Evolutionary conservation across 2,329 filamentous ascomycete species (phyloP), one percentile per base, ranked within the genome.

Genomic region (Dothideomycetidae sp.): DNA sequence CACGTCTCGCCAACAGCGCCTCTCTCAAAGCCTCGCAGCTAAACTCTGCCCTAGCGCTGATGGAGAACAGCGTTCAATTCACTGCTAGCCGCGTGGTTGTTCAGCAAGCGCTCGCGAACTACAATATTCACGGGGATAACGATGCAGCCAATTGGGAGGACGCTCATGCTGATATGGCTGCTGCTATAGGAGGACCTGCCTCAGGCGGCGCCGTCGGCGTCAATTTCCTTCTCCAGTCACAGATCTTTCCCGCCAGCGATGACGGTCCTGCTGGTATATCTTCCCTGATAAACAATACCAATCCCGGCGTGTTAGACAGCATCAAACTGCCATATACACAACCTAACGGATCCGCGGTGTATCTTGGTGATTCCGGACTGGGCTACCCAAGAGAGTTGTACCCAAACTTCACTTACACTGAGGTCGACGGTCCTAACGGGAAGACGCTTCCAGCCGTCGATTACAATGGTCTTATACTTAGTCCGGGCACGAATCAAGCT

Each of bases 21-120:
- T 85, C 81, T 2, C 74, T 93, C 53, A 93, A 93, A 57, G 79
- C 85, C 13, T 76, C 81, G 18, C 79, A 88, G 53, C 70, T 94
- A 44, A 67, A 79, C 4, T 78, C 82, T 36, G 81, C 84, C 53
- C 70, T 94, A 39, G 68, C 82, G 36, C 69, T 93, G 36, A 73
- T 93, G 47, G 73, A 85, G 59, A 80, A 80, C 19, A 78, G 75
- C 42, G 80, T 77, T 51, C 66, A 69, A 39, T 78, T 79, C 38
- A 78, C 90, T 31, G 66, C 78, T 5, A 85, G 81, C 0, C 62
- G 71, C 26, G 53, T 73, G 5, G 48, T 70, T 10, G 62, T 74
- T 3, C 71, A 75, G 46, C 49, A 53, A 21, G 63, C 69, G 4
- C 55, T 75, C 11, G 47, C 52, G 43, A 60, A 63, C 12, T 73